Evolutionary conservation across 1,139 yeast species (phyloP), one percentile per base, ranked within the genome.

Genomic region (Sugiyamaella castrensis): DNA sequence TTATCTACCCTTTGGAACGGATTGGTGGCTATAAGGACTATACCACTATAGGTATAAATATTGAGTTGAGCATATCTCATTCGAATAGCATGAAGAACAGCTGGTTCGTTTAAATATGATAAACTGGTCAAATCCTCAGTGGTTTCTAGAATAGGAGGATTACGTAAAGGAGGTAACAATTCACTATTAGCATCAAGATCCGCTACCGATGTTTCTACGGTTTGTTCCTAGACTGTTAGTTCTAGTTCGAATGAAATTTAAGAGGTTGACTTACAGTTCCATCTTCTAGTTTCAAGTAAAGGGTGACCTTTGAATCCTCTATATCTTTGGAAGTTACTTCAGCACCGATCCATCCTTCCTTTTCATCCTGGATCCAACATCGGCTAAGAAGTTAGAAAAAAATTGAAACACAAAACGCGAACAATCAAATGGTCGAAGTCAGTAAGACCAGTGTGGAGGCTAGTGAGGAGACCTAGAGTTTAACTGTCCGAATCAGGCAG

Each of bases 31-130:
- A 92, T 91, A 64, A 92, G 80, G 52, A 92, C 98, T 55, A 94
- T 92, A 67, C 98, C 98, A 1, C 96, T 87, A 67, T 92, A 92
- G 3, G 98, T 94, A 68, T 92, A 92, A 56, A 92, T 92, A 65
- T 84, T 87, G 61, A 89, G 78, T 64, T 88, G 95, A 29, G 89
- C 77, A 65, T 92, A 92, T 62, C 98, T 81, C 60, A 87, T 80
- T 62, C 82, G 85, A 67, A 92, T 91, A 12, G 98, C 97, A 63
- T 91, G 96, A 58, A 94, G 76, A 41, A 94, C 97, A n/a, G 70
- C 65, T 0, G 99, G 98, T 67, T 94, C 98, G 67, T 94, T 92
- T 62, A 92, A 74, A 65, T 92, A 91, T 0, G 97, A 88, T 55
- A 92, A 76, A 51, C 91, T 83, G 1, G 98, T 92, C 65, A 92